These are phyloP conservation scores for Teunomyces lycoperdinae DNA, from an alignment of 805 yeast genomes.

Conservation along the genomic window DNA sequence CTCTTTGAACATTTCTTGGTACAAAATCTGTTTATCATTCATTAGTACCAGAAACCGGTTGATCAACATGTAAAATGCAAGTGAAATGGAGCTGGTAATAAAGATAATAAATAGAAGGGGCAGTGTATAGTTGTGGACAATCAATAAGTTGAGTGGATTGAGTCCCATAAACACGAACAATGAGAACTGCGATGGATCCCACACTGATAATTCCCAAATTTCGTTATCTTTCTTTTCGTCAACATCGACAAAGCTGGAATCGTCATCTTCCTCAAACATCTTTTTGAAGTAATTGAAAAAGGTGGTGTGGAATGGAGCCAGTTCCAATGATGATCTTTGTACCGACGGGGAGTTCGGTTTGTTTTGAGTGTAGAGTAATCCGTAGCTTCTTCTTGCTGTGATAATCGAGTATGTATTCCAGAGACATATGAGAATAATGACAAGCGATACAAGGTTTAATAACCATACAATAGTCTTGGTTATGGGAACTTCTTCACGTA, in stretches of 20 bases:
- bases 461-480: constrained; percentile 16
- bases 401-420: constrained; percentile 11
- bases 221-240: constrained; percentile 22
- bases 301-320: constrained; percentile 5
- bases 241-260: constrained; percentile 12
- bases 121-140: constrained; percentile 29
- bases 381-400: constrained; percentile 25
- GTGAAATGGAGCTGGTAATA: constrained; percentile 9
- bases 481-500: constrained; percentile 5
- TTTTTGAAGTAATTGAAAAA: constrained; percentile 4
- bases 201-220: constrained; percentile 57
- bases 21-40: constrained; percentile 58
- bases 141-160: constrained; percentile 54
- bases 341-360: constrained; percentile 28
- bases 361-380: constrained; percentile 26
- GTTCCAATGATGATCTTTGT: constrained; percentile 9
- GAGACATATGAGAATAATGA: constrained; percentile 5
- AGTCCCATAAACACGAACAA: constrained; percentile 50
- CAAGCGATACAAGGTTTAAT: constrained; percentile 10
- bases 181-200: constrained; percentile 65
- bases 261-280: constrained; percentile 10
- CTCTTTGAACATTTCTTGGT: constrained; percentile 60
- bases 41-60: constrained; percentile 47
- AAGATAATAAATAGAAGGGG: constrained; percentile 17
- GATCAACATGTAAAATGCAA: constrained; percentile 34